Evolutionary conservation across 805 yeast genomes (phyloP).

Genomic region (Starmerella tilneyi): DNA sequence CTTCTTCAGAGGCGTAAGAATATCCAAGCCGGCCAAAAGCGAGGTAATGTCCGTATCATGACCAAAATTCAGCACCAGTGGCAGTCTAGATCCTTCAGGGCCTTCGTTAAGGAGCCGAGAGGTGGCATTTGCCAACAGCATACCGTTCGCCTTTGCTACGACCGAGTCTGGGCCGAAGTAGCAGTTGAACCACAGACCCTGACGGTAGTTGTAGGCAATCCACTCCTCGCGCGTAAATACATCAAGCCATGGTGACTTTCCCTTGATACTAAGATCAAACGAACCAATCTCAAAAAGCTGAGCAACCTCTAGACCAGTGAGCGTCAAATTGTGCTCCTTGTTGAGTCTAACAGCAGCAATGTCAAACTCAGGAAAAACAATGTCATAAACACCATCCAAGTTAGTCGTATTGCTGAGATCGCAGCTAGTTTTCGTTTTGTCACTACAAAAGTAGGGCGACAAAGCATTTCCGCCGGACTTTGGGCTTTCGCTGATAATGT

Average conservation of each 20-base stretch:
- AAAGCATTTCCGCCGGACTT: conserved; percentile 49
- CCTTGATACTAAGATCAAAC: conserved; percentile 42
- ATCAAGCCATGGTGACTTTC: conserved; percentile 36
- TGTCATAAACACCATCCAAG: conserved; percentile 1
- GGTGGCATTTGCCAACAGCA: conserved; percentile 41
- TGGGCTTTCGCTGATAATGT: conserved; percentile 40
- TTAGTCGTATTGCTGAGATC: not conserved
- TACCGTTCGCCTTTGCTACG: conserved; percentile 36
- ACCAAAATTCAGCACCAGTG: conserved; percentile 40
- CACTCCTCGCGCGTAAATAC: conserved; percentile 45
- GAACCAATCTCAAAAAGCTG: conserved; percentile 40
- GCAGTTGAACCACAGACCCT: conserved; percentile 40
- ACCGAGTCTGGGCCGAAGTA: conserved; percentile 42
- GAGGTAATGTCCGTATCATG: conserved; percentile 51
- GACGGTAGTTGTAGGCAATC: conserved; percentile 35
- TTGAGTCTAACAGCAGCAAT: conserved; percentile 29
- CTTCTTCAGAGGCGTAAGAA: conserved; percentile 35
- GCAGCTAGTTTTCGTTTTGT: conserved; percentile 27
- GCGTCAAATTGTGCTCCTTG: conserved; percentile 33
- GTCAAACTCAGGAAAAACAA: conserved; percentile 23
- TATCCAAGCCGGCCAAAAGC: conserved; percentile 41
- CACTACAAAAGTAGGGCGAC: conserved; percentile 43
- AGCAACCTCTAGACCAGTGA: conserved; percentile 36
- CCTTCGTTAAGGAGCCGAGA: conserved; percentile 37
- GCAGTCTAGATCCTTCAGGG: conserved; percentile 27